Base-by-base conservation (phyloP, 768 basidiomycete species). In the Panaeolus papilionaceus region DNA sequence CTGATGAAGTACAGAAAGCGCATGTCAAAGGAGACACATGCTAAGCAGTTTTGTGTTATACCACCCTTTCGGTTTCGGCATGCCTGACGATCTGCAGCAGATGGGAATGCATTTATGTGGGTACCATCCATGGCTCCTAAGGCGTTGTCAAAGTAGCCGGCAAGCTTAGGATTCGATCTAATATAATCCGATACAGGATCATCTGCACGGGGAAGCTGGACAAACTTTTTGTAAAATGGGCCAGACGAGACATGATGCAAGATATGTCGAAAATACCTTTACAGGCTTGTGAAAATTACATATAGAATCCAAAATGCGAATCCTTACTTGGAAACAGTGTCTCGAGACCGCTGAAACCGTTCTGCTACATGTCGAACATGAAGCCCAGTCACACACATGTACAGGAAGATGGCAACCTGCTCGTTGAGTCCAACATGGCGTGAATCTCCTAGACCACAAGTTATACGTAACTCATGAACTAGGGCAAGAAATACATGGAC, bases 21-120 rank as follows among this genome's bases (percentile, higher is more conserved):
- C 37, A 83, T 63, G 38, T 73, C 62, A 61, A 82, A 83, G 0
- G 70, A 68, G 20, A 75, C 79, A 6, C 66, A 73, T 14, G 80
- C 79, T 12, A 85, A 74, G 9, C 74, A 73, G 65, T 84, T 84
- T 62, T 80, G 80, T 2, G 80, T 72, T 2, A 83, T 47, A 26
- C 64, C 54, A 5, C 78, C 80, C 66, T 81, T 80, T 16, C 70
- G 67, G 70, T 77, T 76, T 2, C 68, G 66, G 16, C 67, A 58
- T 40, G 66, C 63, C 14, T 69, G 65, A 2, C 68, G 51, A 8
- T 75, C 74, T n/a, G 47, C 62, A 18, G 67, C 62, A 14, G 75
- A 71, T 26, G 72, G 69, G 54, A 65, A 70, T 51, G 70, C 71
- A 61, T 66, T 64, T 33, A 77, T 76, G 65, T 77, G 76, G 10